Evolutionary conservation across 352 stramenopile species (phyloP).

Genomic region (Phytophthora melonis): DNA sequence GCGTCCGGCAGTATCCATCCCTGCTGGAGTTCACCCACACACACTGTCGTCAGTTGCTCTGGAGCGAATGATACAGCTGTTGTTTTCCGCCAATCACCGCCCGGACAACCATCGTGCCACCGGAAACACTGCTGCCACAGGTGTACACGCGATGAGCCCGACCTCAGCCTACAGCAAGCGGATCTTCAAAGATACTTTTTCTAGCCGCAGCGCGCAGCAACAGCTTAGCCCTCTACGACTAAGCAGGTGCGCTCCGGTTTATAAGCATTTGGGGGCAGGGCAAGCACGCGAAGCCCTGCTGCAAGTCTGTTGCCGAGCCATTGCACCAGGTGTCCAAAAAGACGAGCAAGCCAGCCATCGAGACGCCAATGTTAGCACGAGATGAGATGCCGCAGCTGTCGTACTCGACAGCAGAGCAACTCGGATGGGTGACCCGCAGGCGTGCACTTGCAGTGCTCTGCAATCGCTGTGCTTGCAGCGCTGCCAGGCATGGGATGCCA

Average conservation of each 20-base stretch:
- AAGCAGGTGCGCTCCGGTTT: background rate
- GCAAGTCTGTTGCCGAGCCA: no score
- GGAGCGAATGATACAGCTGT: background rate
- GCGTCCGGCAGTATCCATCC: conserved; percentile 4
- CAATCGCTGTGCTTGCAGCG: background rate
- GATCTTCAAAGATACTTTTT: conserved; percentile 2
- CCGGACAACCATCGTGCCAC: background rate
- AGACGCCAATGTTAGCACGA: no score
- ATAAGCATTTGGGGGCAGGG: background rate
- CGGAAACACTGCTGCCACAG: background rate
- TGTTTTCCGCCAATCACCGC: background rate
- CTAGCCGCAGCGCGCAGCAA: background rate
- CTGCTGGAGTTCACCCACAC: conserved; percentile 2
- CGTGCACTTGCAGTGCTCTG: background rate
- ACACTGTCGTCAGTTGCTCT: conserved; percentile 8
- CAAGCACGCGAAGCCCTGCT: background rate
- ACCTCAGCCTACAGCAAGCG: no score
- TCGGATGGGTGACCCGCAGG: no score
- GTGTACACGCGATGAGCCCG: no score
- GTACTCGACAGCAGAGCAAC: no score
- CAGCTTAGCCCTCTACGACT: background rate
- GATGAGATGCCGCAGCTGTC: background rate
- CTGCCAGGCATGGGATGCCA: background rate
- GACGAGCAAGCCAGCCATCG: no score
- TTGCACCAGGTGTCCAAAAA: no score